Base-by-base conservation (phyloP, 2,329 filamentous ascomycete genomes). In the Pseudohalonectria lignicola region DNA sequence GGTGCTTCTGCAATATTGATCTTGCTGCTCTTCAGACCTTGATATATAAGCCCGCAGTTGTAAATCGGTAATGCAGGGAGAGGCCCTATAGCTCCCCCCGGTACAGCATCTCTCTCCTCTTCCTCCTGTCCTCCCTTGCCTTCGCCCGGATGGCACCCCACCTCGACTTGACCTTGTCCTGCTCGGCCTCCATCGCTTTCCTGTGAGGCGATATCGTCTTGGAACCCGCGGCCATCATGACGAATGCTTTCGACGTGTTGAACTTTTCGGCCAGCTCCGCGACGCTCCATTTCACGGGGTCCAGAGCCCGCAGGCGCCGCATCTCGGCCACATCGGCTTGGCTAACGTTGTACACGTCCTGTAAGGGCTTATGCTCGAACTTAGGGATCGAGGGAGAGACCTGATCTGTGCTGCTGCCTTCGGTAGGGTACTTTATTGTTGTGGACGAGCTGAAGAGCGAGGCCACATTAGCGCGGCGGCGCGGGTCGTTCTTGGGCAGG, bases 271-370 rank as follows among this genome's bases (percentile, higher is more conserved):
- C 70, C 23, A 81, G 64, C 34, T 56, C 59, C 28, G 52, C 51
- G 32, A 76, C 69, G 43, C 62, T 74, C 74, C 76, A 79, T 37
- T 53, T 57, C 19, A 63, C 52, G 1, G 76, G 75, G 49, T 80
- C 70, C 31, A 61, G 53, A 18, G 50, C 52, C 36, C 75, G 64
- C 52, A 80, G 61, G 36, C 57, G 55, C 41, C 72, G 70, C 52
- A 79, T 80, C 63, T 79, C 74, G 35, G 63, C 63, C 35, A 82
- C 70, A 43, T 80, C 66, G 43, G 64, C 62, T 34, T 60, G 56
- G 37, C 62, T 67, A 29, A 81, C 61, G 57, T 77, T 67, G 56
- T 76, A 70, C n/a, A n/a, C n/a, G n/a, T n/a, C n/a, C n/a, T n/a
- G n/a, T n/a, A n/a, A n/a, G n/a, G n/a, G n/a, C n/a, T n/a, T n/a